phyloP scores from a whole-genome alignment of 331 rosid species.

The Quercus phellos region DNA sequence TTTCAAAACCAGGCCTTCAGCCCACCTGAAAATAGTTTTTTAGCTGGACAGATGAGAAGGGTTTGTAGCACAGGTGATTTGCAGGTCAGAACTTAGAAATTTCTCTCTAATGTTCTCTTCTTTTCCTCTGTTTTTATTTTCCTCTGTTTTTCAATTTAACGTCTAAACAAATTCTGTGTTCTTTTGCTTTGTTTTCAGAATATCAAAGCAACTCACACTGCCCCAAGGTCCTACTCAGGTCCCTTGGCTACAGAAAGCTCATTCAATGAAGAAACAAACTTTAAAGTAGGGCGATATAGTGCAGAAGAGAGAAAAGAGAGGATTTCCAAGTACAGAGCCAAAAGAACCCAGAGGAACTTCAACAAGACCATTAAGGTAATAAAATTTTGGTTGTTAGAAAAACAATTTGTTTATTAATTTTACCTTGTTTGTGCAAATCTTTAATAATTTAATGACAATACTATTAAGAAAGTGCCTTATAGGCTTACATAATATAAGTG shows the following conservation, averaged over 20 bases:
- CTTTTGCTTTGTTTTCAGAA: conserved; percentile 30
- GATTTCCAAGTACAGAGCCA: conserved; percentile 90
- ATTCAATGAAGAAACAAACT: conserved; percentile 50
- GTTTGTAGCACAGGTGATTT: conserved; percentile 77
- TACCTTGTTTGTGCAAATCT: not conserved
- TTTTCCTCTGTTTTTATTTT: not conserved
- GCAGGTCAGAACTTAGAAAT: conserved; percentile 42
- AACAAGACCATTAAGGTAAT: conserved; percentile 88
- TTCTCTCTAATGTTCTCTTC: not conserved
- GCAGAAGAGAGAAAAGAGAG: conserved; percentile 79
- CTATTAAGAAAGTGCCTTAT: not conserved
- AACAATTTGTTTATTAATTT: not conserved
- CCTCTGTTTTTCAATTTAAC: not conserved
- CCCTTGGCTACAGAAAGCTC: conserved; percentile 38
- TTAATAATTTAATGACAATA: not conserved
- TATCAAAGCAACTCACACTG: conserved; percentile 24
- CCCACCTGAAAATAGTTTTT: conserved; percentile 43
- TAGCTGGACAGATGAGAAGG: conserved; percentile 49
- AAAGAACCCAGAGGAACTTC: conserved; percentile 89
- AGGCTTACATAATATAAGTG: too few relatives aligned
- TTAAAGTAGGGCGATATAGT: conserved; percentile 74
- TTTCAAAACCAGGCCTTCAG: conserved; percentile 33
- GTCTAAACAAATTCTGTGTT: not conserved
- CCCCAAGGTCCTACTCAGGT: conserved; percentile 30
- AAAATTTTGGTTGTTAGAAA: not conserved